These are phyloP conservation scores for Aureobasidium lini DNA, from an alignment of 2,329 filamentous ascomycete species.

Conservation along the genomic window DNA sequence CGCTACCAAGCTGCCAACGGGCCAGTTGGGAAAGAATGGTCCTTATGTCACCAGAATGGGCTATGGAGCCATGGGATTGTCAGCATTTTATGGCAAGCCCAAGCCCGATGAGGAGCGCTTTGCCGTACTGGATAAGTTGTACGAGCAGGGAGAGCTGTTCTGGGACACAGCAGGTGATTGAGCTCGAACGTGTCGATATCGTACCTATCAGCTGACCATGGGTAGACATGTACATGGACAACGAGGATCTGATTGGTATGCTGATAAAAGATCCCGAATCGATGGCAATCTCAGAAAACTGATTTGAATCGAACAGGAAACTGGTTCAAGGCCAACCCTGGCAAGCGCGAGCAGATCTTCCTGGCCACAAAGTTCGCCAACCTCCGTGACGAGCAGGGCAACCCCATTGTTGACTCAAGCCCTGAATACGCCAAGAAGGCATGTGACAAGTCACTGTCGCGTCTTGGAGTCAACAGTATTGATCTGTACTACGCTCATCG, in stretches of 20 bases:
- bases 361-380: conserved; percentile 49
- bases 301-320: conserved; percentile 18
- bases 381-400: conserved; percentile 31
- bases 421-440: conserved; percentile 36
- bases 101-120: conserved; percentile 46
- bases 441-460: conserved; percentile 31
- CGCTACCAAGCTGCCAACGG: conserved; percentile 32
- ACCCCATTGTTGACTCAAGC: conserved; percentile 29
- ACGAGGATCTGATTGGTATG: conserved; percentile 38
- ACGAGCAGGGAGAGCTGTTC: conserved; percentile 43
- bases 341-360: conserved; percentile 42
- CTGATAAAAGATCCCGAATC: conserved; percentile 10
- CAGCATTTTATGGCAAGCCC: conserved; percentile 39
- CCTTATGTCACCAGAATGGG: conserved; percentile 45
- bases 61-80: conserved; percentile 48
- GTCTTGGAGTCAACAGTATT: conserved; percentile 33
- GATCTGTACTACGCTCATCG: conserved; percentile 41
- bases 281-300: neutral
- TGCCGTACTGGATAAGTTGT: conserved; percentile 44
- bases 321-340: conserved; percentile 37
- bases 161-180: conserved; percentile 40
- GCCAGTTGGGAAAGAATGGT: conserved; percentile 46
- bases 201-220: conserved; percentile 41
- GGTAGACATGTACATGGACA: conserved; percentile 34
- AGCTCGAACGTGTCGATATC: neutral